A percentile compares a stretch with the other conserved stretches of the same genome.
phyloP scores from a whole-genome alignment of 305 asterid genomes.

The Solanum hybrid region DNA sequence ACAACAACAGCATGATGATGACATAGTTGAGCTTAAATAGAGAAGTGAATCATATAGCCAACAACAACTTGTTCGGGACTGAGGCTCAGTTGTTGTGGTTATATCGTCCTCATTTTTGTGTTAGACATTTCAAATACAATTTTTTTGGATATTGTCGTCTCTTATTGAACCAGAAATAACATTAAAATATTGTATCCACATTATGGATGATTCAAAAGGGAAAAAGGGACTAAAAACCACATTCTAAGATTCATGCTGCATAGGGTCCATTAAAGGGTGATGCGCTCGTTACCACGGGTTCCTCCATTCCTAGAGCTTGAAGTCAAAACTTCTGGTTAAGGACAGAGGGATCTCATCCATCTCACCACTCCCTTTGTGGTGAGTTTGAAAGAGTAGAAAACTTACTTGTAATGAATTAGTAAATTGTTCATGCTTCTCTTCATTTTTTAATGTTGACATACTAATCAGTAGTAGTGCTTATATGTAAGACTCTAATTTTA shows the following conservation, averaged over 20 bases:
- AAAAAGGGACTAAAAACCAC: not conserved
- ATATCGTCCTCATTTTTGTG: not conserved
- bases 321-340: not conserved
- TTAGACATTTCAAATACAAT: not conserved
- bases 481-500: not conserved
- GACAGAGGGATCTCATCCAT: not conserved
- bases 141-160: not conserved
- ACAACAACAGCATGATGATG: not conserved
- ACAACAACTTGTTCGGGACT: not conserved
- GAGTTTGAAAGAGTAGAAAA: not conserved
- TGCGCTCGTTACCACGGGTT: not conserved
- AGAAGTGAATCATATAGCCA: not conserved
- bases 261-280: not conserved
- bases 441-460: not conserved
- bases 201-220: not conserved
- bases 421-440: not conserved
- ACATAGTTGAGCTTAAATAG: not conserved
- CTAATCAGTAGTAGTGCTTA: not conserved
- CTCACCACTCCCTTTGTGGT: not conserved
- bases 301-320: not conserved
- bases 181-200: not conserved
- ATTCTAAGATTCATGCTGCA: not conserved
- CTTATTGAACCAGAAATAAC: not conserved
- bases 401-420: not conserved
- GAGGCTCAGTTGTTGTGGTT: not conserved